Percentiles rank a stretch among this genome's conserved stretches.
These are phyloP conservation scores for Quercus aquifolioides DNA, from an alignment of 306 rosid genomes.

Conservation along the genomic window DNA sequence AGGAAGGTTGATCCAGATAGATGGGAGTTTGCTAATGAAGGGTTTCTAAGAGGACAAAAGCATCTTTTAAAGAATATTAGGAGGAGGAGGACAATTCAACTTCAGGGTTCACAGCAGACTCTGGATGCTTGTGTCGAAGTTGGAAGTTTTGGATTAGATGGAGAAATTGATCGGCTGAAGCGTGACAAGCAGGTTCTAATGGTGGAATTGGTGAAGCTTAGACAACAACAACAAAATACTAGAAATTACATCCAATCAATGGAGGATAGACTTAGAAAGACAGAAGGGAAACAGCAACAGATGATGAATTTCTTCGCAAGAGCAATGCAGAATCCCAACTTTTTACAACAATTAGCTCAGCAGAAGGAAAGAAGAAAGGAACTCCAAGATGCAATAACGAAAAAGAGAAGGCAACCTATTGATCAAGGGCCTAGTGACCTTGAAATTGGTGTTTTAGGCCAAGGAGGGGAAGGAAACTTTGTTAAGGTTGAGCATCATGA, in stretches of 20 bases:
- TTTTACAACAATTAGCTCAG: constrained; percentile 49
- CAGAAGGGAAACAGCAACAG: constrained; percentile 62
- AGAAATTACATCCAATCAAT: constrained; percentile 42
- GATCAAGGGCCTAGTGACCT: constrained; percentile 41
- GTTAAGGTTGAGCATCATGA: constrained; percentile 35
- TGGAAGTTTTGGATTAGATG: constrained; percentile 61
- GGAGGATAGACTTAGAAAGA: constrained; percentile 53
- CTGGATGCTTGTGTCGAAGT: constrained; percentile 65
- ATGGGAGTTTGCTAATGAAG: constrained; percentile 90
- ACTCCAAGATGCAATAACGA: constrained; percentile 33
- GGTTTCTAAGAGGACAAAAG: constrained; percentile 76
- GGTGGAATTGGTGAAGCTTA: constrained; percentile 71
- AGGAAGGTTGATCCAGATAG: constrained; percentile 79
- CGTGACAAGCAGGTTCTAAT: constrained; percentile 67
- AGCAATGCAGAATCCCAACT: constrained; percentile 65
- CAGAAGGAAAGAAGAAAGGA: constrained; percentile 50
- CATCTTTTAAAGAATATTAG: constrained; percentile 66
- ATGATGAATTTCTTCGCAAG: constrained; percentile 70
- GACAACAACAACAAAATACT: constrained; percentile 62
- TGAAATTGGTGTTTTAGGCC: constrained; percentile 27
- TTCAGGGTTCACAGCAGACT: constrained; percentile 36
- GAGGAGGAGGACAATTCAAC: constrained; percentile 53
- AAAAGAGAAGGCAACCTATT: constrained; percentile 54
- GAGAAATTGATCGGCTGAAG: constrained; percentile 52
- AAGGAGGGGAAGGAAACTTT: constrained; percentile 22